Percentiles rank a stretch among this genome's conserved stretches.
Conservation (phyloP, 225 moss, liverwort and hornwort genomes). For the Neckera pumila region DNA sequence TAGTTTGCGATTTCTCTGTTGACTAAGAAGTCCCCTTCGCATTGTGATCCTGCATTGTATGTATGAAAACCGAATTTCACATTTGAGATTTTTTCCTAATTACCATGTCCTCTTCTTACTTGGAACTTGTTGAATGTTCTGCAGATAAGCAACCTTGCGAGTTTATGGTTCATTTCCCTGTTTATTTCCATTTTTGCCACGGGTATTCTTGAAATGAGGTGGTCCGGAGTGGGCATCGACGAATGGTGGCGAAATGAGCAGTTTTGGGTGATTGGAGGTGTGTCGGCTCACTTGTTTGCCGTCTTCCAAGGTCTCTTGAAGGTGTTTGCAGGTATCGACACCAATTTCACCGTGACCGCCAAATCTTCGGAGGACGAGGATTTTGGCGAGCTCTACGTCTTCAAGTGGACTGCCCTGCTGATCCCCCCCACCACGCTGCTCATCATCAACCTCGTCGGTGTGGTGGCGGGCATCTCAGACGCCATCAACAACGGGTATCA, state of each 20-base stretch:
- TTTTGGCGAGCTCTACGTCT: conserved; percentile 65
- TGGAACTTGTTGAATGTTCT: background rate
- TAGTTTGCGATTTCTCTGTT: background rate
- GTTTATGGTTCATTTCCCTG: conserved; percentile 70
- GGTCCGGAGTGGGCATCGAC: conserved; percentile 69
- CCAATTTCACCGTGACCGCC: conserved; percentile 67
- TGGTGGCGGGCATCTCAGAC: conserved; percentile 67
- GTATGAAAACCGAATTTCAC: background rate
- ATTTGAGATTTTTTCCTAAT: background rate
- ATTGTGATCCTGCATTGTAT: background rate
- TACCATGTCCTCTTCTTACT: background rate
- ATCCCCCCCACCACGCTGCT: conserved; percentile 72
- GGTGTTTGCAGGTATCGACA: conserved; percentile 65
- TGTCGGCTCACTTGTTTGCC: conserved; percentile 62
- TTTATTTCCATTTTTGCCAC: conserved; percentile 79
- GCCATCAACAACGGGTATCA: conserved; percentile 71
- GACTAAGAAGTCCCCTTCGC: background rate
- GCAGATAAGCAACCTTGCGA: conserved; percentile 77
- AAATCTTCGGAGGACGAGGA: conserved; percentile 56
- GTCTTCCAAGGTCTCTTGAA: conserved; percentile 74
- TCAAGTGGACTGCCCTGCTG: conserved; percentile 69
- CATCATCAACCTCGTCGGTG: conserved; percentile 62
- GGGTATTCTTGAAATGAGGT: conserved; percentile 73
- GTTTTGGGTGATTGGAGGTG: conserved; percentile 54
- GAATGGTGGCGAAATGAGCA: conserved; percentile 91